phyloP scores from a whole-genome alignment of 2,329 filamentous ascomycete genomes.

The Beauveria medogensis region DNA sequence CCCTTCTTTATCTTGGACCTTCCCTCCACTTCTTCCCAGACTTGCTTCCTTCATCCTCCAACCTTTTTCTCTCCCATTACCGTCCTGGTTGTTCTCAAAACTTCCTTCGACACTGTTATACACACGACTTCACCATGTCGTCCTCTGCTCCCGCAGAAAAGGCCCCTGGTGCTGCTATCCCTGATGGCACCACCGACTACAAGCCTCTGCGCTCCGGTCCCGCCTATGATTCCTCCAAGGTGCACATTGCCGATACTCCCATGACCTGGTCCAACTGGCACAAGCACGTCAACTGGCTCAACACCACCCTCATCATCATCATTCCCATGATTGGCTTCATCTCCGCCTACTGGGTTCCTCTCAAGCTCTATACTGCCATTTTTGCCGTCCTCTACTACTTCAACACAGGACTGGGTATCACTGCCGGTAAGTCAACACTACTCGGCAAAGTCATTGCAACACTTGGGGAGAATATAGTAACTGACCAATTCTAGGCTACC shows the following conservation, averaged over 20 bases:
- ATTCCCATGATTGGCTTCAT: constrained; percentile 68
- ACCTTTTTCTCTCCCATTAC: neutral
- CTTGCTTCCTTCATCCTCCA: neutral
- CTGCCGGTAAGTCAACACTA: constrained; percentile 50
- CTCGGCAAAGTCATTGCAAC: too few relatives aligned
- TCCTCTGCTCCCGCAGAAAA: constrained; percentile 6
- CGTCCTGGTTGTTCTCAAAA: neutral
- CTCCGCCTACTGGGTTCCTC: constrained; percentile 69
- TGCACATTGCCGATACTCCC: constrained; percentile 76
- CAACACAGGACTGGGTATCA: constrained; percentile 73
- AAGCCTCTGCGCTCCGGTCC: constrained; percentile 35
- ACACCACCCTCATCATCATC: constrained; percentile 70
- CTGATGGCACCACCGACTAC: constrained; percentile 49
- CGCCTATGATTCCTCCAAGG: constrained; percentile 55
- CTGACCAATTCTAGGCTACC: constrained; percentile 22
- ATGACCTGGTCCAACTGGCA: constrained; percentile 80
- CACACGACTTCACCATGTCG: constrained; percentile 5
- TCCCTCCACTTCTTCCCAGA: neutral
- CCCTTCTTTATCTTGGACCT: constrained; percentile 4
- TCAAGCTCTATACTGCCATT: constrained; percentile 61
- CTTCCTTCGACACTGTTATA: neutral
- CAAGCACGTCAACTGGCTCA: constrained; percentile 92
- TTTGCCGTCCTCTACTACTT: constrained; percentile 77
- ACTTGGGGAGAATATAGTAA: neutral
- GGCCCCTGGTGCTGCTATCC: constrained; percentile 34